Percentiles rank a stretch among this genome's conserved stretches.
Evolutionary conservation across 805 yeast species (phyloP).

Genomic region (Yamadazyma sp.): DNA sequence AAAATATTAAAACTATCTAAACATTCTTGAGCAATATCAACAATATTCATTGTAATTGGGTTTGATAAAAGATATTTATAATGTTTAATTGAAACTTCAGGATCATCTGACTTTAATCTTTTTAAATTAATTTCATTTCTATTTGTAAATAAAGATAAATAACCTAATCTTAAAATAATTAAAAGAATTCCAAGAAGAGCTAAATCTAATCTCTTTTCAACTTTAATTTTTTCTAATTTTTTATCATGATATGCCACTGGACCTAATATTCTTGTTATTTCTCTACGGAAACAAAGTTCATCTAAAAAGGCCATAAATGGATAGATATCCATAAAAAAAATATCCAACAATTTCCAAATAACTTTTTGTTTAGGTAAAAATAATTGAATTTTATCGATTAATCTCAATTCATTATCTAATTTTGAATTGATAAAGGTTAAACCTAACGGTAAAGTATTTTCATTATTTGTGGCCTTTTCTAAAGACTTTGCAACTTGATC

Average conservation of each 20-base stretch:
- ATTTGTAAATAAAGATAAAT: conserved; percentile 37
- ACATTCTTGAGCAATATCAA: conserved; percentile 52
- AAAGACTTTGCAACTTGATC: conserved; percentile 13
- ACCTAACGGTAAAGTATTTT: conserved; percentile 25
- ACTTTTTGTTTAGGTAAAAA: conserved; percentile 37
- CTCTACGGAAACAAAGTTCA: conserved; percentile 28
- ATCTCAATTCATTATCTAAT: conserved; percentile 23
- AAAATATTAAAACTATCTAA: conserved; percentile 52
- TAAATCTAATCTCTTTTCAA: conserved; percentile 39
- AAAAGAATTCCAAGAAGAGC: conserved; percentile 39
- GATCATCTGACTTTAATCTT: conserved; percentile 20
- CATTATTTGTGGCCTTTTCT: conserved; percentile 14
- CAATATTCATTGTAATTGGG: conserved; percentile 44
- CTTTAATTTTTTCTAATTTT: conserved; percentile 21
- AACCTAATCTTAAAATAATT: conserved; percentile 39
- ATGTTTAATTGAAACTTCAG: conserved; percentile 21
- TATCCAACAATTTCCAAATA: conserved; percentile 38
- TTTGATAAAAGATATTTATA: conserved; percentile 39
- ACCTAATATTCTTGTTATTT: conserved; percentile 32
- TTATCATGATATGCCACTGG: conserved; percentile 23
- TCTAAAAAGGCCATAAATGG: conserved; percentile 50
- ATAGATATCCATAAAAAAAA: conserved; percentile 43
- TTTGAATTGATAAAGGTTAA: conserved; percentile 32
- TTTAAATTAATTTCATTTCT: conserved; percentile 26
- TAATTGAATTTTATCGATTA: conserved; percentile 32